Conservation (phyloP, 306 rosid species). For the Morella rubra region DNA sequence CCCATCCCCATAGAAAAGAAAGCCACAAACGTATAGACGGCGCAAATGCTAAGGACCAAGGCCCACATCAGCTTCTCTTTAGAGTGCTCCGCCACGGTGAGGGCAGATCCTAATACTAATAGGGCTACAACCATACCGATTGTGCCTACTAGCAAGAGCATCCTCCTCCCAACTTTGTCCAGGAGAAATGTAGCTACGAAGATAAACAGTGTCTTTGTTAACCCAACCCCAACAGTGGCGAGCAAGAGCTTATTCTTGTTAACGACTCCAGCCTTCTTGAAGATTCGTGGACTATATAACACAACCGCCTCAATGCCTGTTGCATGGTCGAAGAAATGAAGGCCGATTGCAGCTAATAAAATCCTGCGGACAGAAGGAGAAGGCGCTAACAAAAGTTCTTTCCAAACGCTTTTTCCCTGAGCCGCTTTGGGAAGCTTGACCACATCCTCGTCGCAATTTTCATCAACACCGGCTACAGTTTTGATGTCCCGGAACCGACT, state of each 20-base stretch:
- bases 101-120: slow-evolving; percentile 42
- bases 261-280: slow-evolving; percentile 64
- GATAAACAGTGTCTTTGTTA: slow-evolving; percentile 50
- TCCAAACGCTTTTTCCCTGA: slow-evolving; percentile 57
- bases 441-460: slow-evolving; percentile 27
- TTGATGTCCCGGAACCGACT: slow-evolving; percentile 59
- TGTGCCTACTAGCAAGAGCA: slow-evolving; percentile 46
- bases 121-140: slow-evolving; percentile 54
- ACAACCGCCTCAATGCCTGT: slow-evolving; percentile 81
- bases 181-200: slow-evolving; percentile 47
- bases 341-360: slow-evolving; percentile 58
- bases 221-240: slow-evolving; percentile 66
- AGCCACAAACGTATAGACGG: slow-evolving; percentile 52
- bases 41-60: slow-evolving; percentile 44
- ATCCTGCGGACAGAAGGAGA: slow-evolving; percentile 63
- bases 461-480: slow-evolving; percentile 51
- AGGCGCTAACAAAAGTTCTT: slow-evolving; percentile 56
- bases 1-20: slow-evolving; percentile 72
- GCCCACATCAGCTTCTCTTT: slow-evolving; percentile 49
- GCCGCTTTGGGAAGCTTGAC: neutral
- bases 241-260: slow-evolving; percentile 59
- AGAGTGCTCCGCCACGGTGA: slow-evolving; percentile 56
- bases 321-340: slow-evolving; percentile 79
- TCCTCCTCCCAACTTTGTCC: slow-evolving; percentile 65
- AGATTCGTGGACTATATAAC: slow-evolving; percentile 78